Evolutionary conservation across 1,284 basidiomycete genomes (phyloP), one percentile per base, ranked within the genome.

Genomic region (Taiwanofungus camphoratus): DNA sequence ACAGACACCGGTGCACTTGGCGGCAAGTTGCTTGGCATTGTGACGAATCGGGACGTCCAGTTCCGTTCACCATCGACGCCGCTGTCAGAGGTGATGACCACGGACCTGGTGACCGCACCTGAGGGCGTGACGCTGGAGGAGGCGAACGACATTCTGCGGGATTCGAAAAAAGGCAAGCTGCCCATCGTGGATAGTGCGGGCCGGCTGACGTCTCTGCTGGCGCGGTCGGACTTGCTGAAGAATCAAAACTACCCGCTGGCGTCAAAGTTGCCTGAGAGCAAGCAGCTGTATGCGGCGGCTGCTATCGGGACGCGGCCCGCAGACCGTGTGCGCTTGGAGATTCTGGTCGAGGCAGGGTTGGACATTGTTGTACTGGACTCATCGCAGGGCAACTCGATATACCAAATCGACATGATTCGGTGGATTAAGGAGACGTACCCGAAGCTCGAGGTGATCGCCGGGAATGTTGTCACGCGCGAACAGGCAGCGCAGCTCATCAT

Each of bases 211-310:
- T 88, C 92, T 19, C 87, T 96, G 48, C 83, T 97, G 45, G 91
- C 93, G 4, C 92, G 95, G 46, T 97, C 94, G 30, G 95, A 99
- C 67, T 74, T 99, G 48, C 81, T 99, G 62, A 99, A 99, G 70
- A 98, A 97, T 70, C 92, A 97, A 63, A 94, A 91, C 52, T 99
- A 87, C 69, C 96, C 95, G 2, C 79, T 97, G 40, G 93, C 95
- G 1, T 92, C 87, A 56, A 99, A 99, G 71, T 79, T 85, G 44
- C 90, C 91, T 1, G 77, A 86, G 52, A 92, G 76, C 63, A 99
- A 99, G 71, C 95, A 99, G 71, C 82, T 99, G 11, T 94, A 95
- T 61, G 93, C 93, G 41, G 95, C 94, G 18, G 95, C 95, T n/a
- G 90, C 96, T 3, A 79, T 99, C 52, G 96, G 95, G 41, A 99